These are phyloP conservation scores for Pyrenula massariospora DNA, from an alignment of 495 filamentous ascomycete species.

Conservation along the genomic window DNA sequence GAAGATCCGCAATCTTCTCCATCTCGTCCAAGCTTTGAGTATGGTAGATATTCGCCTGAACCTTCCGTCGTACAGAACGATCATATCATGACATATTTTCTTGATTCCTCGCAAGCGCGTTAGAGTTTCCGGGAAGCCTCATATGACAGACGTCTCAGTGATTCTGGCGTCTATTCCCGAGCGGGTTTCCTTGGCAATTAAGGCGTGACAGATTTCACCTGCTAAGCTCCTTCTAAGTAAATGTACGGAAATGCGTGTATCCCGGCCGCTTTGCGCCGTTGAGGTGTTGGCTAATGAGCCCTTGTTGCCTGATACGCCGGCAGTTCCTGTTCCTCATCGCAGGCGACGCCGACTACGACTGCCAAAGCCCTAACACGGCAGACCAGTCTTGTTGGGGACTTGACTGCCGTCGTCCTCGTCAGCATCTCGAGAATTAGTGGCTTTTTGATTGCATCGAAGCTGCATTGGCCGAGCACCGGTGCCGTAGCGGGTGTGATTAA, in stretches of 20 bases:
- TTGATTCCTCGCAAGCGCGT: too few species aligned
- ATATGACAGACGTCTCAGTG: neutral
- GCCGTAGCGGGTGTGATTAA: neutral
- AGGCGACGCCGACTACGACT: too few species aligned
- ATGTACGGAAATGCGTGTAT: too few species aligned
- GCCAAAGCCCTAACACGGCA: too few species aligned
- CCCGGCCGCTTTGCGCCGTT: neutral
- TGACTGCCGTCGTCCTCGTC: too few species aligned
- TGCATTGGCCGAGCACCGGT: neutral
- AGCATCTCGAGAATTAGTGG: too few species aligned
- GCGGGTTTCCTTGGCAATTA: neutral
- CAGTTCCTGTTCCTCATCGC: neutral
- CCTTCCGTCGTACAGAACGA: too few species aligned
- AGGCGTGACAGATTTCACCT: neutral
- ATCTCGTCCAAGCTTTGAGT: neutral
- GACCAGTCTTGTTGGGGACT: too few species aligned
- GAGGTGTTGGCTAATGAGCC: neutral
- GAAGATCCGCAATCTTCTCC: neutral
- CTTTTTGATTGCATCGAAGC: neutral
- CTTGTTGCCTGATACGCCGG: neutral
- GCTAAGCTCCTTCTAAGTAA: too few species aligned
- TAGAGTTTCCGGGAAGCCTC: too few species aligned
- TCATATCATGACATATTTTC: too few species aligned
- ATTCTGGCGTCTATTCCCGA: neutral
- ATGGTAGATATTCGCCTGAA: too few species aligned